Base-by-base conservation (phyloP, 495 filamentous ascomycete species). In the Hypoxylon fragiforme region DNA sequence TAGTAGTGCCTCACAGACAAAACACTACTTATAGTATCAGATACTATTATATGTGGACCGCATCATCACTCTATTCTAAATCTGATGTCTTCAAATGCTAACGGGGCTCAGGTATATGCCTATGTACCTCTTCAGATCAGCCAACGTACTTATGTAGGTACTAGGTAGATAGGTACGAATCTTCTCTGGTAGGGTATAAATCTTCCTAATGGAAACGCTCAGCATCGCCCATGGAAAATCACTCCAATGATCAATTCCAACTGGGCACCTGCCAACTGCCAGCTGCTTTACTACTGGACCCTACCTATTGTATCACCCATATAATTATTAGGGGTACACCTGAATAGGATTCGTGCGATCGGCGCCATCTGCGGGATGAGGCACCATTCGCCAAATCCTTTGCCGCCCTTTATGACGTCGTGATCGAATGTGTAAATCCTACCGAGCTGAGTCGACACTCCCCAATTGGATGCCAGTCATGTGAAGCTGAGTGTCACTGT, bases 321-420 rank as follows among this genome's bases (percentile, higher is more conserved):
- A n/a, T n/a, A n/a, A n/a, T n/a, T n/a, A n/a, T n/a, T n/a, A 28
- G 24, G 24, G 24, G 24, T 9, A 28, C 16, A 45, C 15, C 34
- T 32, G 18, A 21, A 37, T 22, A 28, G 15, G 37, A 13, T 20
- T 46, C 34, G 11, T 37, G 19, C 28, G 39, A 14, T 22, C 41
- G 18, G 57, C 50, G 57, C 28, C 57, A 54, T 51, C 30, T 42
- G 57, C 57, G 45, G 50, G 37, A 55, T 21, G 39, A 20, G 32
- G 44, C 32, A 31, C 18, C 15, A 39, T 54, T 51, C 31, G 45
- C 47, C 28, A 19, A 24, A 24, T 38, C 19, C 15, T n/a, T n/a
- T n/a, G 32, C 15, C 44, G n/a, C 20, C 38, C 32, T 36, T 46
- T 21, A 51, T 55, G 50, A 51, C 57, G 50, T 60, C 50, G 50